Base-by-base conservation (phyloP, 208 protist species). In the Crithidia sp. region DNA sequence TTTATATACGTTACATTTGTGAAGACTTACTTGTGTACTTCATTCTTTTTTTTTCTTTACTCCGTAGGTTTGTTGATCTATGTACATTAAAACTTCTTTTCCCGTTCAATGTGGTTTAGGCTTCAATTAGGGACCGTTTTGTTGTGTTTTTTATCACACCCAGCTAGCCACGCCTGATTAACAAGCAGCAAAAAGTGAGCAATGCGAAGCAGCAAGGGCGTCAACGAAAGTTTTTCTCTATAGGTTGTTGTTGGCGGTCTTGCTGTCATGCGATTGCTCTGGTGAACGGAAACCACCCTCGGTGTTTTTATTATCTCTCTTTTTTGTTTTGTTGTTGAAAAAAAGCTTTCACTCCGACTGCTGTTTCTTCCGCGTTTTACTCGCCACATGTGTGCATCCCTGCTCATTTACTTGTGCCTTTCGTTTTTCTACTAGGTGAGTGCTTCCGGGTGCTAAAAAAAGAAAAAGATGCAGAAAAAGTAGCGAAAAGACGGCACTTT, bases 101-200 rank as follows among this genome's bases (percentile, higher is more conserved):
- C 14, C 19, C 39, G 9, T 40, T 36, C n/a, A 28, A 6, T 28
- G 36, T 67, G 9, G n/a, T 57, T 55, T 44, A 45, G 50, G 4
- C 19, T 57, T n/a, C 40, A 4, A 19, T 59, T 8, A 50, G 40
- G 2, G 65, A 59, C 19, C 4, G 2, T 53, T 59, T 50, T 9
- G n/a, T 59, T 70, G 65, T 61, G 65, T 61, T 70, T 41, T 61
- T 70, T n/a, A 69, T 47, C 65, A 70, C 53, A 70, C 44, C 19
- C 14, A 61, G 0, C 17, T 13, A 4, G 39, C 14, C 16, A 54
- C 62, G 19, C 63, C 45, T 74, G 56, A 13, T 64, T 60, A 14
- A 9, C 17, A 54, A 39, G 56, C 36, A 14, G 44, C 37, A n/a
- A 28, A 58, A 63, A 36, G 19, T 10, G 28, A 58, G 9, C 5